Percentiles rank a stretch among this genome's conserved stretches.
These are phyloP conservation scores for Fragilaria crotonensis DNA, from an alignment of 108 stramenopile genomes.

Conservation along the genomic window DNA sequence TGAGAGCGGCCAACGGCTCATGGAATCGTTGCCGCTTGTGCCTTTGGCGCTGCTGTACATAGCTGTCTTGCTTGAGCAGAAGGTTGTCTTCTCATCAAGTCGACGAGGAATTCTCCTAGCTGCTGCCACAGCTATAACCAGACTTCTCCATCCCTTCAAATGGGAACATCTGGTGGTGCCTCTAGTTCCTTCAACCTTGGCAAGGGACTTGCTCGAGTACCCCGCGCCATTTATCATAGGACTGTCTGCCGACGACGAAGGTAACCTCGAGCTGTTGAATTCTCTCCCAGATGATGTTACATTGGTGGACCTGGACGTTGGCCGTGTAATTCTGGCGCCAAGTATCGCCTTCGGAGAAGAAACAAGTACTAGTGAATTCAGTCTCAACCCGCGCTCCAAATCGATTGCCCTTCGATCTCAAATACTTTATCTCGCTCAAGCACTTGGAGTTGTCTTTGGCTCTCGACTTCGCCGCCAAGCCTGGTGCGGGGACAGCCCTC, in stretches of 20 bases:
- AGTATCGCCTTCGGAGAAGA: slow-evolving; percentile 38
- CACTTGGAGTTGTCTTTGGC: slow-evolving; percentile 58
- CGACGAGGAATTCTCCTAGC: slow-evolving; percentile 64
- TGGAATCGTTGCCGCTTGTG: slow-evolving; percentile 61
- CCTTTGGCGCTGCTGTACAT: slow-evolving; percentile 70
- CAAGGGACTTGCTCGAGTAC: slow-evolving; percentile 75
- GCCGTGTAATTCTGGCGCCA: slow-evolving; percentile 75
- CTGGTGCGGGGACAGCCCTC: slow-evolving; percentile 65
- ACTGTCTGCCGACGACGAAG: slow-evolving; percentile 57
- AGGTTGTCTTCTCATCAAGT: slow-evolving; percentile 73
- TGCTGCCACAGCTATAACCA: slow-evolving; percentile 38
- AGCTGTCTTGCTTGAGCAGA: slow-evolving; percentile 72
- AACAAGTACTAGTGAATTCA: neutral
- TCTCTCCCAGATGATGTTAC: slow-evolving; percentile 73
- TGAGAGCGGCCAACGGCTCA: slow-evolving; percentile 40
- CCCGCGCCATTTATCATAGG: slow-evolving; percentile 85
- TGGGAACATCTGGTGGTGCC: slow-evolving; percentile 82
- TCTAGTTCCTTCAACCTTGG: slow-evolving; percentile 64
- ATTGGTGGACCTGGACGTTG: slow-evolving; percentile 84
- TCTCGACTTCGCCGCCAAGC: slow-evolving; percentile 35
- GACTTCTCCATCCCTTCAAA: slow-evolving; percentile 52
- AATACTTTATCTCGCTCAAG: slow-evolving; percentile 63
- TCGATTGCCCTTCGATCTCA: slow-evolving; percentile 57
- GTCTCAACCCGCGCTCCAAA: slow-evolving; percentile 10
- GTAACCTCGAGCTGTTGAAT: slow-evolving; percentile 46